Base-by-base conservation (phyloP, 163 green algal species). In the Scenedesmus sp. region DNA sequence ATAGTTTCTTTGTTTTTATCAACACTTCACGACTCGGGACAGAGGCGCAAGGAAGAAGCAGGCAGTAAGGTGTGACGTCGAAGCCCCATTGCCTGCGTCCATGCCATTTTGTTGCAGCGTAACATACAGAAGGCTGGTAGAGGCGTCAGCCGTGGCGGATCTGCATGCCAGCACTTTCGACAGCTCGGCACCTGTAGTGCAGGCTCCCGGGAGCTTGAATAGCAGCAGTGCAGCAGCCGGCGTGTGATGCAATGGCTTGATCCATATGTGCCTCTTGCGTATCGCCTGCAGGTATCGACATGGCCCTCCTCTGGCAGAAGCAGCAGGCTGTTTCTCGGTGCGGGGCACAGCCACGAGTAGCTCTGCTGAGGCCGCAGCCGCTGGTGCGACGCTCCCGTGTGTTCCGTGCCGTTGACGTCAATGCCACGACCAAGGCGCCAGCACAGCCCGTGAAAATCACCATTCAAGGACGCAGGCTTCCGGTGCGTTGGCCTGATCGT, bases 401-500 rank as follows among this genome's bases (percentile, higher is more conserved):
- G 57, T 77, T 84, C 15, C 60, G 46, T 15, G 88, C 52, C 2
- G 86, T 67, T 7, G 70, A 15, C 54, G 73, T 88, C 9, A 20
- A 87, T 59, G 88, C 88, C 13, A 91, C 88, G 6, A 88, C 88
- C 60, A 88, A 92, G 10, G 79, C 88, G n/a, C 88, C 88, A 73
- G 55, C 76, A 77, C 26, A 73, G 55, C 54, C 89, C 12, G 90
- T 93, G 18, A 90, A 91, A 66, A 93, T 93, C 84, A 90, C 59
- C 84, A 90, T 93, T 52, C 90, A 93, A 56, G 90, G 90, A 9
- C 74, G 90, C 70, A 82, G 90, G 55, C 85, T 93, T 1, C 67
- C 84, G 60, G 90, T 92, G 77, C 70, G 70, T 79, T 26, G 70
- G 70, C 70, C 23, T 79, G 70, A 79, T 52, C 70, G 5, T 76